phyloP scores from a whole-genome alignment of 768 basidiomycete species.

The Trametopsis cervina region DNA sequence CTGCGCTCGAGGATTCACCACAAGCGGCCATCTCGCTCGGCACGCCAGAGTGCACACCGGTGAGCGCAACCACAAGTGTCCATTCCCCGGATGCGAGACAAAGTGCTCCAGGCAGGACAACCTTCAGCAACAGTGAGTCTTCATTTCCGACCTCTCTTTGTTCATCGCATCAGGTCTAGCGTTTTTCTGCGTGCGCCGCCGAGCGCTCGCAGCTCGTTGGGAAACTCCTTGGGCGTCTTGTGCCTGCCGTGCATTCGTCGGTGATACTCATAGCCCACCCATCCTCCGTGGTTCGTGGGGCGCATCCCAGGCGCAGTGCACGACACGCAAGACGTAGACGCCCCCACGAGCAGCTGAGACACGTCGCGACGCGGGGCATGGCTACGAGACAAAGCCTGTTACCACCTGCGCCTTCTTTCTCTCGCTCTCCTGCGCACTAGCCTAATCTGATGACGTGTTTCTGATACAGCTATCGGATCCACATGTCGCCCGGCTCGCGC shows the following conservation, averaged over 20 bases:
- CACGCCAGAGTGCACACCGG: slow-evolving; percentile 90
- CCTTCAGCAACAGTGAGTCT: slow-evolving; percentile 54
- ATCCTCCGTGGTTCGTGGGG: not conserved
- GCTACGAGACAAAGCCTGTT: too few species aligned
- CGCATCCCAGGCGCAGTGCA: not conserved
- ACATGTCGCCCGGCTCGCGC: slow-evolving; percentile 73
- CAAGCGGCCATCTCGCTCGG: slow-evolving; percentile 82
- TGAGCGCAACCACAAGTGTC: slow-evolving; percentile 87
- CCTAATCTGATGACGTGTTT: not conserved
- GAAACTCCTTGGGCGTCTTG: slow-evolving; percentile 1
- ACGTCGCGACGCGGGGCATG: too few species aligned
- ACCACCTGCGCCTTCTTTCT: not conserved
- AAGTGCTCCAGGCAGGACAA: slow-evolving; percentile 89
- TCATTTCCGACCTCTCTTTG: not conserved
- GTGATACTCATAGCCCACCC: not conserved
- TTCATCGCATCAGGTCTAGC: not conserved
- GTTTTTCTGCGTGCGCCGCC: not conserved
- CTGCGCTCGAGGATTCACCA: slow-evolving; percentile 79
- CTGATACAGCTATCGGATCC: slow-evolving; percentile 62
- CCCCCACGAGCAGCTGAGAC: too few species aligned
- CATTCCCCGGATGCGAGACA: slow-evolving; percentile 93
- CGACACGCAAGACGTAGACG: too few species aligned
- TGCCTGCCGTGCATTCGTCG: not conserved
- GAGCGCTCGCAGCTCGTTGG: not conserved
- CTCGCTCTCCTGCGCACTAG: not conserved